A percentile compares a stretch with the other conserved stretches of the same genome.
Evolutionary conservation across 1,284 basidiomycete species (phyloP).

Genomic region (Hymenochaete sp.): DNA sequence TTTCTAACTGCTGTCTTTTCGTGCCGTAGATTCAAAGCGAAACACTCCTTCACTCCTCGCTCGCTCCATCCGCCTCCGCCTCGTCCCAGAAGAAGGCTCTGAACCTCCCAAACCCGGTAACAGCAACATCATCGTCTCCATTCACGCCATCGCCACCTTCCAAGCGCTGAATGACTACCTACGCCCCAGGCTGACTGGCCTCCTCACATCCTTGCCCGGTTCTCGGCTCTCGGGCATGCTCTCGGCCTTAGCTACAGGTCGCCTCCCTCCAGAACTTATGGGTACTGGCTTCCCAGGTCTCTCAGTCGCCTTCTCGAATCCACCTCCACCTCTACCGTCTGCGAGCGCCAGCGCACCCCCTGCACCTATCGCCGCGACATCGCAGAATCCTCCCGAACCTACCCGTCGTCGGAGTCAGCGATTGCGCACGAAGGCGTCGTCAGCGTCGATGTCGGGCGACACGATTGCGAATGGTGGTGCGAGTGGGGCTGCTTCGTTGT

Average conservation of each 20-base stretch:
- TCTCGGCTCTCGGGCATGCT: slow-evolving; percentile 83
- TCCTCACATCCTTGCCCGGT: slow-evolving; percentile 42
- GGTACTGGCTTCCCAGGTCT: slow-evolving; percentile 9
- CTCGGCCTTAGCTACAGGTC: slow-evolving; percentile 70
- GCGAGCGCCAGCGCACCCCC: not conserved
- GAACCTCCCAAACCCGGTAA: slow-evolving; percentile 68
- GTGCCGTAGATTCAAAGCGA: slow-evolving; percentile 76
- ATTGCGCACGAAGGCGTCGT: slow-evolving; percentile 56
- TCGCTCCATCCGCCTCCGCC: slow-evolving; percentile 78
- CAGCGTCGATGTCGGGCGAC: slow-evolving; percentile 20
- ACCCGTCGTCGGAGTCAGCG: slow-evolving; percentile 72
- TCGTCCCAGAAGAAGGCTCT: slow-evolving; percentile 81
- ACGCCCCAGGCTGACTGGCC: slow-evolving; percentile 79
- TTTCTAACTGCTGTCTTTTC: too few relatives aligned
- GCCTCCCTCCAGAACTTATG: slow-evolving; percentile 41
- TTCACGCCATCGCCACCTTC: slow-evolving; percentile 94
- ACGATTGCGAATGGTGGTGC: slow-evolving; percentile 22
- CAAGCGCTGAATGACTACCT: slow-evolving; percentile 93
- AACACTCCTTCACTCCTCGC: slow-evolving; percentile 80
- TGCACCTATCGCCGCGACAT: not conserved
- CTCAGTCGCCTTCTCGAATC: slow-evolving; percentile 13
- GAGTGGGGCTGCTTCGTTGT: slow-evolving; percentile 20
- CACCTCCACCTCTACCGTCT: slow-evolving; percentile 19
- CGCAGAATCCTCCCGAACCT: slow-evolving; percentile 26
- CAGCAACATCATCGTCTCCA: slow-evolving; percentile 87